A percentile compares a stretch with the other conserved stretches of the same genome.
Conservation (phyloP, 495 filamentous ascomycete species). For the Aspergillus coremiiformis region DNA sequence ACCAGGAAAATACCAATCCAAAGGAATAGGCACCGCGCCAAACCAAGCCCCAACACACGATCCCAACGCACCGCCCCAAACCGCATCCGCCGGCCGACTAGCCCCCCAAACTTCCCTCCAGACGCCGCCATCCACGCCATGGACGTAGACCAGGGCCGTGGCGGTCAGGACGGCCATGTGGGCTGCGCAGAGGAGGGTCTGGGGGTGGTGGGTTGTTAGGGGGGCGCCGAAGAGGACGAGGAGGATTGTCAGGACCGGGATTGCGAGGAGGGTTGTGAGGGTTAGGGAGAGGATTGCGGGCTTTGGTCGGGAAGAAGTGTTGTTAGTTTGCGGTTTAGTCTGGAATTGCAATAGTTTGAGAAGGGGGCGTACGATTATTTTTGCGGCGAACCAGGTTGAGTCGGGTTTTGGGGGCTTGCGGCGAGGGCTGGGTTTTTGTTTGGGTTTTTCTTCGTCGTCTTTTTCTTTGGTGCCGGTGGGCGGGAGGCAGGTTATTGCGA, state of each 20-base stretch:
- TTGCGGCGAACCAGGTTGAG: background rate
- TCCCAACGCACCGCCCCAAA: slow-evolving; percentile 39
- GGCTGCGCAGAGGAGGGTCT: slow-evolving; percentile 71
- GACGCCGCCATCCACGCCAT: slow-evolving; percentile 63
- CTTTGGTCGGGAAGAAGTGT: no score
- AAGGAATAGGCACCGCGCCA: slow-evolving; percentile 75
- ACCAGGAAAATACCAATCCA: slow-evolving; percentile 67
- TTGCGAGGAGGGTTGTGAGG: slow-evolving; percentile 57
- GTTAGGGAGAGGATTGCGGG: slow-evolving; percentile 51
- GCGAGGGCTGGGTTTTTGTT: slow-evolving; percentile 19
- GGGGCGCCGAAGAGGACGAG: slow-evolving; percentile 90
- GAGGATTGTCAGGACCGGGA: slow-evolving; percentile 52
- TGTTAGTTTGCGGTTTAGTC: no score
- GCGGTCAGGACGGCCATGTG: slow-evolving; percentile 73
- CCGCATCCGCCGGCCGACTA: slow-evolving; percentile 33
- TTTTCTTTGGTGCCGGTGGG: slow-evolving; percentile 40
- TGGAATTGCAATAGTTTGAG: no score
- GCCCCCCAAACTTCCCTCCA: slow-evolving; percentile 66
- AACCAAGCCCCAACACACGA: slow-evolving; percentile 55
- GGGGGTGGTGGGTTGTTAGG: slow-evolving; percentile 67
- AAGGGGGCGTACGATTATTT: background rate
- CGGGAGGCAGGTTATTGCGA: slow-evolving; percentile 67
- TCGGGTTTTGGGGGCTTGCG: slow-evolving; percentile 13
- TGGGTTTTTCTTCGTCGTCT: background rate
- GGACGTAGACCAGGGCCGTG: slow-evolving; percentile 70